Evolutionary conservation across 108 stramenopile genomes (phyloP), one percentile per base, ranked within the genome.

Genomic region (Schizochytrium sp.): DNA sequence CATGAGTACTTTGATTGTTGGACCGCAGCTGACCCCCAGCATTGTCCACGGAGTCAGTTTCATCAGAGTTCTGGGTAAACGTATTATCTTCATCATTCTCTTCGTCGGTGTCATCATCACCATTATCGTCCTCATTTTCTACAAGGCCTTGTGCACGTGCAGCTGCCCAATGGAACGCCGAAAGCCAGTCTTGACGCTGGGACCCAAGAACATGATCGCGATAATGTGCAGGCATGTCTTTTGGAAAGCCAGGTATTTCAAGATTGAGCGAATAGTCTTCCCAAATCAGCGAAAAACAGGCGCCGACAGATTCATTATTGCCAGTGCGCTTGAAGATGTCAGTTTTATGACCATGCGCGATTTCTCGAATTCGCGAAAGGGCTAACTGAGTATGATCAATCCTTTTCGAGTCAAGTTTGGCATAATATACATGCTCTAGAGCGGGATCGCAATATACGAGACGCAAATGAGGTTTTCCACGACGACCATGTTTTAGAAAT

Each of bases 131-230:
- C 64, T 69, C 64, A 5, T 44, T 69, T 44, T 28, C 28, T 28
- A 28, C 28, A 28, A 28, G 28, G 64, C 64, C 64, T 10, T 44
- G 64, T 15, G 64, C 64, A 15, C 64, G 64, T 12, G 64, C 64
- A 38, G 44, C 64, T 0, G 64, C 76, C 76, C 76, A 83, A 10
- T 83, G 47, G 55, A 83, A 83, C 28, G 76, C 76, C 13, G 3
- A 10, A 50, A 83, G 76, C 76, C 76, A 83, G 13, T 83, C 76
- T 38, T 83, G 49, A n/a, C 76, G 76, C 50, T 83, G 47, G 5
- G 47, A 47, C 28, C 55, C 28, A 7, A 83, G 10, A 10, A 83
- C 50, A 55, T 53, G 2, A 13, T 83, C 76, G 10, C 76, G 45
- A 40, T 83, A 38, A n/a, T 83, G 47, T 44, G 64, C 42, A 7